phyloP scores from a whole-genome alignment of 257 asterid species.

The Scutellaria galericulata region DNA sequence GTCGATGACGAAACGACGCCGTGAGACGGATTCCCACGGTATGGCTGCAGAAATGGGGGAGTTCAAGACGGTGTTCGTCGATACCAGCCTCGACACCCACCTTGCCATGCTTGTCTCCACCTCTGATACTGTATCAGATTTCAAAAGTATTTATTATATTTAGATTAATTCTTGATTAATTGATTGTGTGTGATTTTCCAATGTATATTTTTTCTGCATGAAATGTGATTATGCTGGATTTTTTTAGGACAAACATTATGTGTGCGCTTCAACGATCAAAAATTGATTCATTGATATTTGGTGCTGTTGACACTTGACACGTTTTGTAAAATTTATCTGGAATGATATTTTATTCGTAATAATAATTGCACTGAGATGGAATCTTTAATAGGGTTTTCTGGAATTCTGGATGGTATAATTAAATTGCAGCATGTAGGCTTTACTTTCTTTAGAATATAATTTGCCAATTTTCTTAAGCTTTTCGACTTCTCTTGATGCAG shows the following conservation, averaged over 20 bases:
- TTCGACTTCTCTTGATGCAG: slow-evolving; percentile 45
- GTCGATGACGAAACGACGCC: slow-evolving; percentile 61
- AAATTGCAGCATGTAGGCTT: not conserved
- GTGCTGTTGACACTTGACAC: not conserved
- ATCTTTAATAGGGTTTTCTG: not conserved
- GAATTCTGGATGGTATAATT: not conserved
- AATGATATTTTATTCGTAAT: not conserved
- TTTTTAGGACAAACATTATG: not conserved
- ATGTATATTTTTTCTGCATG: not conserved
- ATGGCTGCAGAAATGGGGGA: slow-evolving; percentile 29
- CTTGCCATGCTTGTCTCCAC: slow-evolving; percentile 45
- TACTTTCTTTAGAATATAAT: not conserved
- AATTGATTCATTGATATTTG: slow-evolving; percentile 4
- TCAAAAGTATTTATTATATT: slow-evolving; percentile 54
- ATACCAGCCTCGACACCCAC: slow-evolving; percentile 74
- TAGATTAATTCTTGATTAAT: not conserved
- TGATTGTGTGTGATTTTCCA: not conserved
- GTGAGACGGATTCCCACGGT: slow-evolving; percentile 41
- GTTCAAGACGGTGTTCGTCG: slow-evolving; percentile 51
- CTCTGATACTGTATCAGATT: slow-evolving; percentile 57
- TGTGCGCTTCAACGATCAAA: not conserved
- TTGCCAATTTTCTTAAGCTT: not conserved
- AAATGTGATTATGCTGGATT: not conserved
- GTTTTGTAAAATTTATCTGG: not conserved
- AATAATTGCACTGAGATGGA: not conserved